These are phyloP conservation scores for Olyra latifolia DNA, from an alignment of 176 grass and related monocot genomes.

Conservation along the genomic window DNA sequence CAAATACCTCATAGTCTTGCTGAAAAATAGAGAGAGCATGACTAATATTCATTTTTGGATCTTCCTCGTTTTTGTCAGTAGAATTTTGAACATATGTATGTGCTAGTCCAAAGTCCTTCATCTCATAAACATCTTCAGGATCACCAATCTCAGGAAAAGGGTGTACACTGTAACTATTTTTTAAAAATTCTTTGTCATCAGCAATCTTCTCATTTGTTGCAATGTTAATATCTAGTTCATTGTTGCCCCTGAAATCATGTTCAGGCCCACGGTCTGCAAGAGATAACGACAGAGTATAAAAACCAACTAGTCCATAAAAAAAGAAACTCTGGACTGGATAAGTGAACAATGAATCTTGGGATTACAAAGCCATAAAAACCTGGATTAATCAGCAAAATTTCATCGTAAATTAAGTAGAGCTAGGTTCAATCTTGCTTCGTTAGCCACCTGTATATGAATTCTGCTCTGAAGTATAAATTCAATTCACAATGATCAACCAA, in stretches of 20 bases:
- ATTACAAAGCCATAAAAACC: background rate
- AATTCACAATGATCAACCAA: background rate
- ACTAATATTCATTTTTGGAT: constrained; percentile 44
- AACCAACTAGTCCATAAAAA: constrained; percentile 14
- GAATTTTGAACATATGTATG: constrained; percentile 32
- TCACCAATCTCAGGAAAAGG: constrained; percentile 45
- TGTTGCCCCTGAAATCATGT: constrained; percentile 27
- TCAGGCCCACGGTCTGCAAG: constrained; percentile 45
- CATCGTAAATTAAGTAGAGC: constrained; percentile 4
- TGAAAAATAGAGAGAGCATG: constrained; percentile 57
- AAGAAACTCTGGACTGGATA: background rate
- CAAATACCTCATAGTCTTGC: constrained; percentile 82
- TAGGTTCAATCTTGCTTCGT: background rate
- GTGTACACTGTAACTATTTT: constrained; percentile 54
- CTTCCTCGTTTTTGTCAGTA: constrained; percentile 39
- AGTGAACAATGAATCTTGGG: background rate
- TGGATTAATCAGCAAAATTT: background rate
- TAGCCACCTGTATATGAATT: background rate
- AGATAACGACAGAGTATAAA: constrained; percentile 11
- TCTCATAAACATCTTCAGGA: constrained; percentile 56
- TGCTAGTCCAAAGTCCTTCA: constrained; percentile 27
- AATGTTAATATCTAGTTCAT: constrained; percentile 9
- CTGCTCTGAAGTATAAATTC: background rate
- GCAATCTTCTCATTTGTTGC: constrained; percentile 39
- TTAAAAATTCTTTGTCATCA: constrained; percentile 50